Evolutionary conservation across 1,284 basidiomycete genomes (phyloP), one percentile per base, ranked within the genome.

Genomic region (Cutaneotrichosporon sp.): DNA sequence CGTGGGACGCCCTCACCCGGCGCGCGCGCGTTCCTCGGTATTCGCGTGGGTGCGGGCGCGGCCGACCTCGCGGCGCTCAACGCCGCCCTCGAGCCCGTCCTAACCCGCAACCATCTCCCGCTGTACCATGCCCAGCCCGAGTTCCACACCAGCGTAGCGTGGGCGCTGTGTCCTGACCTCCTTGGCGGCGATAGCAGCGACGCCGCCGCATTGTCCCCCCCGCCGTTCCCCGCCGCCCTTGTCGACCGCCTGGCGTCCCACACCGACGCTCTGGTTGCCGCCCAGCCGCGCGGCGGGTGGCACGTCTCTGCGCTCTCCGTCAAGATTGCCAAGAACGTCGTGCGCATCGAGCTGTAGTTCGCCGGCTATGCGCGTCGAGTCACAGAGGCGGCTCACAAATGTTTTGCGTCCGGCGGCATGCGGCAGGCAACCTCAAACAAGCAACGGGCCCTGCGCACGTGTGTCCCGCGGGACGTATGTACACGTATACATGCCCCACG

Each of bases 91-190:
- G 61, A 69, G 43, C 70, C 65, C 1, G 58, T 70, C 23, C 54
- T 75, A 9, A 20, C 49, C 12, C 51, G 52, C 1, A 42, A 63
- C 10, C 71, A 72, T 50, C 51, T 73, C 15, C 70, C 70, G 8
- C 55, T 52, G 36, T 74, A 76, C 50, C 71, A 73, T 48, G 46
- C 55, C 10, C 51, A 67, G 21, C 69, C 74, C 20, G 69, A 73
- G 54, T 74, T 72, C 46, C 74, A 76, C 46, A 59, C 74, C 12
- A 70, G 68, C 4, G 62, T 76, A 34, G 74, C 68, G 9, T 76
- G 74, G 74, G 60, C 60, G 22, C 55, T 73, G 8, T 51, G 44
- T 18, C 12, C 17, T n/a, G 3, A 38, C 22, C 30, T 17, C 15
- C 46, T 33, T 35, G 33, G n/a, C 7, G 37, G 48, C 9, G 34